Conservation (phyloP, 352 stramenopile genomes). For the Phytopythium sindhum region DNA sequence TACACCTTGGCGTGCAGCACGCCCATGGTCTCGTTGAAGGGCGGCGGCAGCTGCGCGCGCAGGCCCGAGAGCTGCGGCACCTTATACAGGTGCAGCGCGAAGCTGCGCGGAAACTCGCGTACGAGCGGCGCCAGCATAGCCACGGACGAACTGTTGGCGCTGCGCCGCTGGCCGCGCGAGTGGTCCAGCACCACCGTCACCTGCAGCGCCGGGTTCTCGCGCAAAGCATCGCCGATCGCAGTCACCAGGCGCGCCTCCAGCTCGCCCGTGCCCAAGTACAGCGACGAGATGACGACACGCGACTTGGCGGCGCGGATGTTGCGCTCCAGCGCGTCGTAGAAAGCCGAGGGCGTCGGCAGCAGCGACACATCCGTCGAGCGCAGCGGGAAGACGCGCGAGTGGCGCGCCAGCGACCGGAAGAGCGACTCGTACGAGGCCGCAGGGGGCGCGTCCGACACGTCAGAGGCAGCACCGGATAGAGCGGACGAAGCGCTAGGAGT, state of each 20-base stretch:
- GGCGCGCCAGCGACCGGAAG: constrained; percentile 45
- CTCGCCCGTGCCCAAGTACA: constrained; percentile 67
- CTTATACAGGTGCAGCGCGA: constrained; percentile 64
- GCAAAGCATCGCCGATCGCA: constrained; percentile 31
- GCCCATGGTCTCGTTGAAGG: constrained; percentile 82
- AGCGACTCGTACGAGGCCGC: constrained; percentile 36
- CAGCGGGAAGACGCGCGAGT: constrained; percentile 64
- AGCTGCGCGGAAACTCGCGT: constrained; percentile 41
- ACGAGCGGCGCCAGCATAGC: constrained; percentile 52
- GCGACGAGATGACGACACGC: constrained; percentile 59
- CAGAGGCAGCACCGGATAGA: background rate
- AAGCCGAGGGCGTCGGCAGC: constrained; percentile 43
- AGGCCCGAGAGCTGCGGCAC: constrained; percentile 66
- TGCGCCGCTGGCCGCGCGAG: constrained; percentile 57
- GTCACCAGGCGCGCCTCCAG: constrained; percentile 48
- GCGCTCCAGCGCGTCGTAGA: constrained; percentile 58
- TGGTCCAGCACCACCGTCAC: constrained; percentile 72
- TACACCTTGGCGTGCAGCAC: constrained; percentile 86
- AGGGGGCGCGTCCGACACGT: background rate
- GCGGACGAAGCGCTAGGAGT: background rate
- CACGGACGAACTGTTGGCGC: constrained; percentile 45
- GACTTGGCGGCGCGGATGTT: constrained; percentile 50
- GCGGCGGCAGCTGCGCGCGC: constrained; percentile 55
- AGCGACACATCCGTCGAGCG: constrained; percentile 44
- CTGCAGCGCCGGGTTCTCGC: constrained; percentile 38